phyloP scores from a whole-genome alignment of 2,329 filamentous ascomycete species.

The Aschersonia sp. region DNA sequence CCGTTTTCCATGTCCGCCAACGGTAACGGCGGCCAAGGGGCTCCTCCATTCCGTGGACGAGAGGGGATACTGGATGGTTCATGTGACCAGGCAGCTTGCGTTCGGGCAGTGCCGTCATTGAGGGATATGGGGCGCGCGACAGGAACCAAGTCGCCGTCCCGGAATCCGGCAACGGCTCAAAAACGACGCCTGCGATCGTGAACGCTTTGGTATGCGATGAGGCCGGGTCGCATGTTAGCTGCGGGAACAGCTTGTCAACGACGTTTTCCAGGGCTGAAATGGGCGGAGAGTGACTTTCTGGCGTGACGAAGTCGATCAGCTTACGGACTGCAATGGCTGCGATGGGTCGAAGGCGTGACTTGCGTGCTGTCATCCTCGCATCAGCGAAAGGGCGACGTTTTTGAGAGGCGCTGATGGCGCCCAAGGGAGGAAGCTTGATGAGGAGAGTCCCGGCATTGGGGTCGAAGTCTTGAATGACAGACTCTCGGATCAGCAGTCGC shows the following conservation, averaged over 20 bases:
- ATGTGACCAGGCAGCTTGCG: constrained; percentile 10
- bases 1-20: constrained; percentile 18
- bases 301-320: constrained; percentile 34
- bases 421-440: constrained; percentile 27
- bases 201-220: constrained; percentile 22
- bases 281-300: constrained; percentile 27
- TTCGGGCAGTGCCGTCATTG: constrained; percentile 17
- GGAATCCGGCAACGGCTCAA: constrained; percentile 16
- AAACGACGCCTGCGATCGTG: constrained; percentile 22
- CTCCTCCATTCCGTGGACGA: neutral
- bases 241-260: constrained; percentile 34
- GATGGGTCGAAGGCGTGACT: constrained; percentile 23
- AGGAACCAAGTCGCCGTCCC: constrained; percentile 25
- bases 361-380: constrained; percentile 12
- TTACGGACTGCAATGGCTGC: constrained; percentile 32
- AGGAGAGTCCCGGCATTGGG: constrained; percentile 32
- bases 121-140: constrained; percentile 29
- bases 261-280: constrained; percentile 28
- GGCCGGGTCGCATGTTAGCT: constrained; percentile 14
- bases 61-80: constrained; percentile 5
- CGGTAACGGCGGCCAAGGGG: constrained; percentile 3
- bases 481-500: constrained; percentile 33
- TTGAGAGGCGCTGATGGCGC: neutral
- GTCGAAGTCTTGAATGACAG: constrained; percentile 31
- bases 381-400: constrained; percentile 9